Conservation (phyloP, 371 early-diverging fungal species). For the Nematocida sp. region DNA sequence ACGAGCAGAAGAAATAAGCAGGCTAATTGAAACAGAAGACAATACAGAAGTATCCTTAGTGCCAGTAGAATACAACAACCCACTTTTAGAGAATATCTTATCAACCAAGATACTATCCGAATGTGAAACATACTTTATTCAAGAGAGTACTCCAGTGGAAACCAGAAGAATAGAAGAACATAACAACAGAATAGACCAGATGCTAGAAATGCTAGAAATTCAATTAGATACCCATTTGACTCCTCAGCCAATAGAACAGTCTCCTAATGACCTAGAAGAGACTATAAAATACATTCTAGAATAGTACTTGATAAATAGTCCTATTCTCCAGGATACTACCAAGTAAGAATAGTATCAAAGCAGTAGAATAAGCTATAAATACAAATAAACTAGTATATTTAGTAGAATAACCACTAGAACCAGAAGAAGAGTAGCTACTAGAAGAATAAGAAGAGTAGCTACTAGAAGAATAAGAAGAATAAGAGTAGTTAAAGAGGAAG, state of each 20-base stretch:
- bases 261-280: neutral
- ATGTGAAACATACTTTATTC: slow-evolving; percentile 44
- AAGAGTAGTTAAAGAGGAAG: too few relatives aligned
- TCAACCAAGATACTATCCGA: slow-evolving; percentile 46
- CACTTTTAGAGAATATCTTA: slow-evolving; percentile 59
- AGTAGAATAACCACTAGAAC: too few relatives aligned
- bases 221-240: neutral
- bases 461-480: too few relatives aligned
- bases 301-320: neutral
- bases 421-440: too few relatives aligned
- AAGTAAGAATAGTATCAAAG: too few relatives aligned
- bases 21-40: slow-evolving; percentile 24
- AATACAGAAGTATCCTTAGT: slow-evolving; percentile 35
- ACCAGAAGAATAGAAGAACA: slow-evolving; percentile 9
- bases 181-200: slow-evolving; percentile 39
- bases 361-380: too few relatives aligned
- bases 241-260: neutral
- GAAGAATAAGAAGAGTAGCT: too few relatives aligned
- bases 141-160: slow-evolving; percentile 12
- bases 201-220: slow-evolving; percentile 33
- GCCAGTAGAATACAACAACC: slow-evolving; percentile 58
- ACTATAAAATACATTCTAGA: neutral
- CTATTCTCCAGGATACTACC: too few relatives aligned
- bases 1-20: slow-evolving; percentile 19
- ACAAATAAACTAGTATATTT: neutral